Conservation (phyloP, 2,329 filamentous ascomycete genomes). For the Penicillium sp. region DNA sequence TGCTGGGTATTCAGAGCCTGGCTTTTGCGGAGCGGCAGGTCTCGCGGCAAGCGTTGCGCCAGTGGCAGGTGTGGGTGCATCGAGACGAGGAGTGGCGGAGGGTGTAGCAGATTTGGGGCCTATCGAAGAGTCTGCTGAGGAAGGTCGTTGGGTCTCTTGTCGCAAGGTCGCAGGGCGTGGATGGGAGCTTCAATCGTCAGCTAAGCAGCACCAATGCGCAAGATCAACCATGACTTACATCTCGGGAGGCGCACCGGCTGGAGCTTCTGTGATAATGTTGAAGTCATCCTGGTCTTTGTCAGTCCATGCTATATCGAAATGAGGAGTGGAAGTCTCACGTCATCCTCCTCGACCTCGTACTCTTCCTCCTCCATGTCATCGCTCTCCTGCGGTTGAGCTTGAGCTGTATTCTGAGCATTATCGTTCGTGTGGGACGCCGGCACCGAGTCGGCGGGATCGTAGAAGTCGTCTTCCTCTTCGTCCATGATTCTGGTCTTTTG, state of each 20-base stretch:
- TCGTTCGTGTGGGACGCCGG: slow-evolving; percentile 30
- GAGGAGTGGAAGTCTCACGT: slow-evolving; percentile 16
- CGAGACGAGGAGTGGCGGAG: slow-evolving; percentile 30
- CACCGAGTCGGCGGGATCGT: slow-evolving; percentile 42
- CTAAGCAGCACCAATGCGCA: slow-evolving; percentile 13
- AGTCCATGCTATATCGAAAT: slow-evolving; percentile 6
- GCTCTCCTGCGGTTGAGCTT: slow-evolving; percentile 32
- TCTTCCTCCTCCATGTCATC: slow-evolving; percentile 44
- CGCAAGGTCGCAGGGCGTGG: slow-evolving; percentile 38
- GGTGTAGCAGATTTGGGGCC: slow-evolving; percentile 38
- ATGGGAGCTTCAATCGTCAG: slow-evolving; percentile 34
- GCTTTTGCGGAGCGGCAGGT: slow-evolving; percentile 46
- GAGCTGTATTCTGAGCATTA: slow-evolving; percentile 25
- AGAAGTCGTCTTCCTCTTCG: slow-evolving; percentile 50
- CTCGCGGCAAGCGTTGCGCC: slow-evolving; percentile 27
- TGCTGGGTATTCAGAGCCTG: slow-evolving; percentile 65
- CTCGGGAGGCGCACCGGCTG: slow-evolving; percentile 41
- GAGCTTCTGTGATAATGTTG: slow-evolving; percentile 50
- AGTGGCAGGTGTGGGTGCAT: slow-evolving; percentile 31
- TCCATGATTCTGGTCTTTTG: slow-evolving; percentile 36
- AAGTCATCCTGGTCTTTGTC: slow-evolving; percentile 43
- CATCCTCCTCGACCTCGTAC: slow-evolving; percentile 40
- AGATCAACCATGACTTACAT: slow-evolving; percentile 29
- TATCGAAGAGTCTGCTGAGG: slow-evolving; percentile 32
- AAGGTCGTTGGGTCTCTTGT: slow-evolving; percentile 35